Evolutionary conservation across 2,329 filamentous ascomycete species (phyloP), one percentile per base, ranked within the genome.

Genomic region (Trichoderma semiorbis): DNA sequence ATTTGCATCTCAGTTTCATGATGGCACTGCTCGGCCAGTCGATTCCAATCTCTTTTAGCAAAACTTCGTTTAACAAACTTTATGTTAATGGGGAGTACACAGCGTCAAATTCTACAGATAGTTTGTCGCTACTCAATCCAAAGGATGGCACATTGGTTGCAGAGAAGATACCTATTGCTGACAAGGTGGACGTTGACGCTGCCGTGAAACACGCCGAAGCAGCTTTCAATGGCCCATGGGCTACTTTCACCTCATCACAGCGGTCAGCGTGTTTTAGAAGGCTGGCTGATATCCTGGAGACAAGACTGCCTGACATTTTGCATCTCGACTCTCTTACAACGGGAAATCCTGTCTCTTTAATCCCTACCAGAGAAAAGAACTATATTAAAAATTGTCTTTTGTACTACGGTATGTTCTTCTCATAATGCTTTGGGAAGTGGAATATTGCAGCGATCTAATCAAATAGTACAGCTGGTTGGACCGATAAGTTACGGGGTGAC

Each of bases 351-450:
- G n/a, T 65, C 7, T 65, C 62, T 3, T n/a, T 65, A 43, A 65
- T 65, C 28, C 62, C 62, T 2, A 65, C 62, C 3, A 65, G 62
- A 24, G 62, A 65, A 32, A 65, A 65, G 62, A 65, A 65, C 32
- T 65, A 65, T 14, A 65, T 65, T n/a, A 65, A 65, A 16, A 65
- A 65, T 11, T 53, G 43, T 34, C 62, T 65, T 26, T 53, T 65
- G n/a, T 65, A 65, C 43, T 65, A 65, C n/a, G 39, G 62, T 65
- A 2, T 0, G 28, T 50, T 34, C 26, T 4, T 24, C 18, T 5
- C 0, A 16, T 10, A 2, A 34, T 21, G 5, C 2, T 1, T 8
- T 24, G 1, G 0, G 11, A 7, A 36, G 14, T 3, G 10, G 3
- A 14, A 21, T 11, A 36, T 32, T 10, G 10, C 5, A 47, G 7